Conservation (phyloP, 257 asterid species). For the Scutellaria baicalensis region DNA sequence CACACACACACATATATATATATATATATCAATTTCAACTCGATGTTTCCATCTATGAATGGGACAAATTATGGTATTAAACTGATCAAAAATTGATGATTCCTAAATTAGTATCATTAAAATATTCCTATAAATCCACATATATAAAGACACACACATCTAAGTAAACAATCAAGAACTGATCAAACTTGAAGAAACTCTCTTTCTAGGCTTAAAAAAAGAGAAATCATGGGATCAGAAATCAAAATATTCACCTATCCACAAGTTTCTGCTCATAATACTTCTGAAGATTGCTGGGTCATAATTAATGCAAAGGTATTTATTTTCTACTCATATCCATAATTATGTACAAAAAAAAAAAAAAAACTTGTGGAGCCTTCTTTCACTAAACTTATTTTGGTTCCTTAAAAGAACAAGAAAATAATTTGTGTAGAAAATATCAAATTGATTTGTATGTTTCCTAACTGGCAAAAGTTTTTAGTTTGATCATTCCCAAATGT, state of each 20-base stretch:
- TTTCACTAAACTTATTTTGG: too few species aligned
- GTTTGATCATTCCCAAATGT: not conserved
- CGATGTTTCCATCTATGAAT: not conserved
- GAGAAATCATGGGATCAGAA: conserved; percentile 30
- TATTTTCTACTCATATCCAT: not conserved
- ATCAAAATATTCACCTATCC: conserved; percentile 23
- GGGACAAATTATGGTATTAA: conserved; percentile 16
- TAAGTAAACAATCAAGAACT: not conserved
- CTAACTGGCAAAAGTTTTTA: not conserved
- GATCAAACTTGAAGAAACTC: not conserved
- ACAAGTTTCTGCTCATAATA: conserved; percentile 55
- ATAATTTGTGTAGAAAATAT: not conserved
- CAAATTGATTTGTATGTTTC: not conserved
- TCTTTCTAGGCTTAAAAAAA: not conserved
- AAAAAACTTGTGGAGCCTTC: too few species aligned
- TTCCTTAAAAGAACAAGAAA: not conserved
- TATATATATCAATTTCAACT: not conserved
- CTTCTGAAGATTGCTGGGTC: conserved; percentile 53
- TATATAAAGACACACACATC: not conserved
- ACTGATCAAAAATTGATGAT: conserved; percentile 4
- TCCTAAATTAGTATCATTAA: not conserved
- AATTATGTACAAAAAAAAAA: too few species aligned
- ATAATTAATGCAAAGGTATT: conserved; percentile 61
- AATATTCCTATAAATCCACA: not conserved
- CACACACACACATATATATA: too few species aligned